Evolutionary conservation across 73 alveolate genomes (phyloP), one percentile per base, ranked within the genome.

Genomic region (Uronychia binucleata): DNA sequence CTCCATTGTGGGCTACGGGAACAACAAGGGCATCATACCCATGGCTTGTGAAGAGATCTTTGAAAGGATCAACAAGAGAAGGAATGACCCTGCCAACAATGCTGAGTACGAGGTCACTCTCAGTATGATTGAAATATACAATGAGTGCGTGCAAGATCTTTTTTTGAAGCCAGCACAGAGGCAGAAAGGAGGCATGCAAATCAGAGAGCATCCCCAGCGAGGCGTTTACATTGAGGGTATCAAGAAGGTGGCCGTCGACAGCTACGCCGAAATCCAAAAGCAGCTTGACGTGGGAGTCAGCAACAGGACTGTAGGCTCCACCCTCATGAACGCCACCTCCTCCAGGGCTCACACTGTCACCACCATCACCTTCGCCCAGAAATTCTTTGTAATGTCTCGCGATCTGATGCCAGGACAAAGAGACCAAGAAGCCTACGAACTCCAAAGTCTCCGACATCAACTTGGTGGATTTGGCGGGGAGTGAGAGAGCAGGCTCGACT

Each of bases 31-130:
- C 84, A 96, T 98, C 33, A 98, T 98, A 19, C 99, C 99, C 1
- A 96, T 98, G 33, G 98, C 99, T 14, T 98, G 99, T 59, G 99
- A 98, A 82, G 99, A 98, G 86, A 98, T 98, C 77, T 98, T 98
- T 94, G 90, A 91, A 77, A 78, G 99, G 74, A 97, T 97, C 58
- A 82, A 85, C 26, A 76, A 83, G 74, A 59, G 34, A 58, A 92
- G 88, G 85, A 88, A 78, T 5, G 96, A 95, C 30, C 86, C 96
- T 8, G 91, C 88, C 58, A 89, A 90, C 83, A 86, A 90, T 59
- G 77, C 75, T 0, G 30, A 90, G 31, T 95, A 93, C 76, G 97
- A 94, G 83, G 99, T 95, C 14, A 88, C 92, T 33, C 95, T 96
- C 74, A 92, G 99, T 32, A 98, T 98, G 99, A 90, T 98, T 33